Conservation (phyloP, 345 rosid genomes). For the Eutrema japonicum region DNA sequence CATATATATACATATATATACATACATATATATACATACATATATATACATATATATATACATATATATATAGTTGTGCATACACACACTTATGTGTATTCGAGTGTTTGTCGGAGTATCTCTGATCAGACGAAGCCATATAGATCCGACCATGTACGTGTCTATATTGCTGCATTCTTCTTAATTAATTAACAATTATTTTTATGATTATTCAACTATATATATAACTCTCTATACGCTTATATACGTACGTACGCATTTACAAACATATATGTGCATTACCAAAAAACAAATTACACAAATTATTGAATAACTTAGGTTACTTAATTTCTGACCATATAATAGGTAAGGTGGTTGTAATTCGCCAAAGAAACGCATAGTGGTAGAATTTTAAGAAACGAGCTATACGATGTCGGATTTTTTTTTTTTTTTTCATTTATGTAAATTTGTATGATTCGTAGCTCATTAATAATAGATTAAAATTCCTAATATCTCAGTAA, state of each 20-base stretch:
- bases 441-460: neutral
- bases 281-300: neutral
- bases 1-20: neutral
- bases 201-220: slow-evolving; percentile 19
- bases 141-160: slow-evolving; percentile 43
- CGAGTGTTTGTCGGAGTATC: slow-evolving; percentile 46
- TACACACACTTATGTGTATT: slow-evolving; percentile 40
- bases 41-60: no score
- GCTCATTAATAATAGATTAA: neutral
- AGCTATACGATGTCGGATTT: neutral
- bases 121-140: slow-evolving; percentile 46
- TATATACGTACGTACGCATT: slow-evolving; percentile 22
- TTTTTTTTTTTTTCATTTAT: neutral
- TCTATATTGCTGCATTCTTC: slow-evolving; percentile 17
- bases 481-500: slow-evolving; percentile 6
- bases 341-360: neutral
- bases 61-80: slow-evolving; percentile 29
- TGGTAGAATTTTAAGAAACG: neutral
- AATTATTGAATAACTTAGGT: neutral
- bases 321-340: neutral
- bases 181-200: neutral
- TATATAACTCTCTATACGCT: neutral
- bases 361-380: neutral
- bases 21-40: neutral
- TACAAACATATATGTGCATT: neutral